Evolutionary conservation across 1,139 yeast species (phyloP).

Genomic region (Lodderomyces parapsilosis): DNA sequence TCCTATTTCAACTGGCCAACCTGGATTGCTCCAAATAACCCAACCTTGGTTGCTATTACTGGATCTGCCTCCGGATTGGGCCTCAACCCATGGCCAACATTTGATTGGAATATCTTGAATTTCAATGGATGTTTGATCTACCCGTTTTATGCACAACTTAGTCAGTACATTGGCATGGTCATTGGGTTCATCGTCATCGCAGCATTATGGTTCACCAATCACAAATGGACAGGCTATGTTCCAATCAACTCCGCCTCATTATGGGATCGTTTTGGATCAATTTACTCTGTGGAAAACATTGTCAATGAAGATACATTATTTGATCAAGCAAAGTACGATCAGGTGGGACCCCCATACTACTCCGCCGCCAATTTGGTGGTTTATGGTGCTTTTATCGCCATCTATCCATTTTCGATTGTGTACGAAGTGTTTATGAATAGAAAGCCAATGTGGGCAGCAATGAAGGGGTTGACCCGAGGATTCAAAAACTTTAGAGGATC

Average conservation of each 20-base stretch:
- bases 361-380: slow-evolving; percentile 54
- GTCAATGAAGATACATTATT: slow-evolving; percentile 34
- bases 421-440: slow-evolving; percentile 38
- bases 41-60: slow-evolving; percentile 52
- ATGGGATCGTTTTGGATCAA: slow-evolving; percentile 44
- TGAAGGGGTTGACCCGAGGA: slow-evolving; percentile 16
- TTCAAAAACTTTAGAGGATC: slow-evolving; percentile 28
- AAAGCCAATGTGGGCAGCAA: slow-evolving; percentile 19
- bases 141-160: slow-evolving; percentile 47
- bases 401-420: slow-evolving; percentile 53
- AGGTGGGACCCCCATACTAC: slow-evolving; percentile 57
- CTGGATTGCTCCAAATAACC: slow-evolving; percentile 59
- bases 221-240: slow-evolving; percentile 47
- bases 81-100: slow-evolving; percentile 51
- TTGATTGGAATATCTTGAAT: slow-evolving; percentile 44
- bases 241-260: slow-evolving; percentile 51
- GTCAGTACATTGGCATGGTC: slow-evolving; percentile 38
- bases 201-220: slow-evolving; percentile 50
- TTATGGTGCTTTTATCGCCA: slow-evolving; percentile 54
- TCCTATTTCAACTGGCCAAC: slow-evolving; percentile 61
- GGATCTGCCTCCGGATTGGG: slow-evolving; percentile 56
- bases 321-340: slow-evolving; percentile 35
- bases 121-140: slow-evolving; percentile 22
- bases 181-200: slow-evolving; percentile 41
- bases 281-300: slow-evolving; percentile 37